Base-by-base conservation (phyloP, 352 stramenopile species). In the Phytophthora crassamura region DNA sequence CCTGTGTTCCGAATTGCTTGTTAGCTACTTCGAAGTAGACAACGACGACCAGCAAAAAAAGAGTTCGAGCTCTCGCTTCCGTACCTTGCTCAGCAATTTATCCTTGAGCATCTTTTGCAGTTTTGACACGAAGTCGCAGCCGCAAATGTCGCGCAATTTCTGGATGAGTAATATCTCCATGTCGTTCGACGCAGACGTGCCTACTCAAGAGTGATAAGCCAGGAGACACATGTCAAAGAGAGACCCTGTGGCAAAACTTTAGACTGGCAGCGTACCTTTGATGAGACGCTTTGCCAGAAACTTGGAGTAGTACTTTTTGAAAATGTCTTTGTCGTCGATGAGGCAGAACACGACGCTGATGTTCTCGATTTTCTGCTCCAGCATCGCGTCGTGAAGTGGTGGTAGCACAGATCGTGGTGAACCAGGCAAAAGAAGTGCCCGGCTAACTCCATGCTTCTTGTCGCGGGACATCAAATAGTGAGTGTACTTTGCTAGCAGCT, bases 221-320 rank as follows among this genome's bases (percentile, higher is more conserved):
- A 30, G 0, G 15, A 40, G 32, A 22, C 3, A 35, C 47, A 43
- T 52, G n/a, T n/a, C n/a, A n/a, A 6, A 28, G 25, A 28, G 25
- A 28, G 2, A 28, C 5, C 4, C 25, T 4, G 25, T 0, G 11
- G 1, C 10, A 47, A n/a, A 16, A 25, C 9, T n/a, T 18, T 7
- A 30, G 33, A 14, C 28, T 12, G 18, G 4, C 6, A 25, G 14
- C 20, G 1, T 64, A 93, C 85, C 88, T 90, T 93, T 92, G 63
- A 95, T 93, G 16, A 95, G 69, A 3, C 88, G 76, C 46, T 94
- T 94, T 7, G 88, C 82, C 38, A 95, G 54, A 64, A 90, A 91
- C 53, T 94, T 95, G 2, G 88, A 84, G 53, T 95, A 95, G 54
- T 90, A 94, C 45, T 93, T 93, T 60, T 95, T 94, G 84, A 95